These are phyloP conservation scores for Sporothrix protearum DNA, from an alignment of 2,329 filamentous ascomycete genomes.

Conservation along the genomic window DNA sequence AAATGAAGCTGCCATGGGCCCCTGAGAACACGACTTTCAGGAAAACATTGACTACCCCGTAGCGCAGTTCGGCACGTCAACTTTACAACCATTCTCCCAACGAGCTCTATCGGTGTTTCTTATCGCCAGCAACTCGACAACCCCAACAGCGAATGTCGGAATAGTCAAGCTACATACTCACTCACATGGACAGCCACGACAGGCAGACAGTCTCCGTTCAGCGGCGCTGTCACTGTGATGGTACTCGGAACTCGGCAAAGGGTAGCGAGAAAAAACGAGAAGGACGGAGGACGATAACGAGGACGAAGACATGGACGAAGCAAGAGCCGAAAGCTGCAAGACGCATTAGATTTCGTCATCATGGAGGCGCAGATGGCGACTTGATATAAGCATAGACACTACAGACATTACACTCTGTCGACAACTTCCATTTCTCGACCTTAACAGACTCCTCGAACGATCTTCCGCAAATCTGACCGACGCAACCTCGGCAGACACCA, in stretches of 20 bases:
- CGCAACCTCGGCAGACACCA: slow-evolving; percentile 24
- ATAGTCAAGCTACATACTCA: neutral
- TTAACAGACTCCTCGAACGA: neutral
- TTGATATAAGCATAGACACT: neutral
- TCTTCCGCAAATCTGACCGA: neutral
- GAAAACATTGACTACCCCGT: neutral
- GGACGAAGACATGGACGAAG: no score
- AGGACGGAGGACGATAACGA: neutral
- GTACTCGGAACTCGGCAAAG: neutral
- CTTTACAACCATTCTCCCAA: neutral
- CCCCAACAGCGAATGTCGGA: neutral
- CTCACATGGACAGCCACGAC: neutral
- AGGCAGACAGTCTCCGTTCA: neutral
- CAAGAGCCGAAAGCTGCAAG: neutral
- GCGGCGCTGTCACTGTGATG: neutral
- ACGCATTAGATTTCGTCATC: neutral
- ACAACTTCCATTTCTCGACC: neutral
- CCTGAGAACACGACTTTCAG: neutral
- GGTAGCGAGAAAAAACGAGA: neutral
- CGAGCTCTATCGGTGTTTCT: neutral
- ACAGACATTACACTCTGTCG: neutral
- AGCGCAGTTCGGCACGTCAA: neutral
- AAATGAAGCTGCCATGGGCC: neutral
- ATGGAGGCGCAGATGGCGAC: neutral
- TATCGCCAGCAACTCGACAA: neutral